Evolutionary conservation across 441 rosid species (phyloP).

Genomic region (Aquilaria agallochum): DNA sequence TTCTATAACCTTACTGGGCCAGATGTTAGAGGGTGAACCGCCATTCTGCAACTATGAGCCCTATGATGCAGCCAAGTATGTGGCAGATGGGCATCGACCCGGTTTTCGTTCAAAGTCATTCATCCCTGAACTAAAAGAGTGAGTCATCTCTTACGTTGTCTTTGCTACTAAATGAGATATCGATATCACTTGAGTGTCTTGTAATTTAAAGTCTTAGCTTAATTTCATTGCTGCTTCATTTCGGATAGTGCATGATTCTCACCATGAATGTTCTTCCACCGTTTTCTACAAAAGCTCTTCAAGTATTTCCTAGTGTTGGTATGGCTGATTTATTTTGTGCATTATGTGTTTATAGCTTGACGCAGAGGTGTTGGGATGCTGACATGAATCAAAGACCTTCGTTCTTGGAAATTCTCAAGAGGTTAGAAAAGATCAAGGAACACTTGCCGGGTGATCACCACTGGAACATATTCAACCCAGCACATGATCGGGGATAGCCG

Average conservation of each 20-base stretch:
- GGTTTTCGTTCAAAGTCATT: slow-evolving; percentile 71
- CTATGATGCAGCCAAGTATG: slow-evolving; percentile 93
- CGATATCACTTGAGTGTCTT: too few species aligned
- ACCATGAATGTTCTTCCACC: too few species aligned
- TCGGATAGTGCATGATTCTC: too few species aligned
- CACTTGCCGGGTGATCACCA: slow-evolving; percentile 61
- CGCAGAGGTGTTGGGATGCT: slow-evolving; percentile 79
- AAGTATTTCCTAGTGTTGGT: neutral
- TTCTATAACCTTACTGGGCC: slow-evolving; percentile 17
- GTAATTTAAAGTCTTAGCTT: neutral
- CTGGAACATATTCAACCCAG: slow-evolving; percentile 79
- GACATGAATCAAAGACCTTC: slow-evolving; percentile 90
- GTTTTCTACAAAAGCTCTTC: too few species aligned
- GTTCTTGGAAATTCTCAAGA: slow-evolving; percentile 92
- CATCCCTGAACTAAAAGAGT: slow-evolving; percentile 78
- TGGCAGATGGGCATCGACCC: slow-evolving; percentile 93
- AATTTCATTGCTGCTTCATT: neutral
- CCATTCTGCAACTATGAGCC: slow-evolving; percentile 83
- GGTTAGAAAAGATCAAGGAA: slow-evolving; percentile 87
- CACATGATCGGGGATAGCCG: slow-evolving; percentile 11
- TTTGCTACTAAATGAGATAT: neutral
- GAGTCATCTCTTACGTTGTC: slow-evolving; percentile 27
- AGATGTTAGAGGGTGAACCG: slow-evolving; percentile 99
- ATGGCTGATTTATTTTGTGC: slow-evolving; percentile 16
- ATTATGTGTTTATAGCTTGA: slow-evolving; percentile 40